These are phyloP conservation scores for Sporobolus alterniflorus DNA, from an alignment of 202 grass and related monocot species.

Conservation along the genomic window DNA sequence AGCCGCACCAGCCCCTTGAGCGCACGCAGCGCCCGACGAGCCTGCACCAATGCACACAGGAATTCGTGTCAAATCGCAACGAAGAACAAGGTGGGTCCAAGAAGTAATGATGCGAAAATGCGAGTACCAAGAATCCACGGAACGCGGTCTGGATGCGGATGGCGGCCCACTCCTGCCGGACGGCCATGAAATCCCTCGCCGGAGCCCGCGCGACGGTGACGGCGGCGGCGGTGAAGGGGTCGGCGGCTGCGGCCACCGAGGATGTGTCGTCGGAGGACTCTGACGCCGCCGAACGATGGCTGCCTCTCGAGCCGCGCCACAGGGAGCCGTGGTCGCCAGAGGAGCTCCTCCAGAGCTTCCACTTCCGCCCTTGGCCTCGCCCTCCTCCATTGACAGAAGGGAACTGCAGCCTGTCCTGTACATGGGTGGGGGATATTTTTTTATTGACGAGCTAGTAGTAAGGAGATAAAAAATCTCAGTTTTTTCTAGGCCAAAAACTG, in stretches of 20 bases:
- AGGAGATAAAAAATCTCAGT: neutral
- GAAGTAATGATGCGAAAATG: neutral
- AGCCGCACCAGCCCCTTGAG: conserved; percentile 88
- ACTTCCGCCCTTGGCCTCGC: conserved; percentile 62
- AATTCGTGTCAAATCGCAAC: neutral
- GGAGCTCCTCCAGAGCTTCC: conserved; percentile 89
- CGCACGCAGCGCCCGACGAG: conserved; percentile 70
- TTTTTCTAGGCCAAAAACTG: neutral
- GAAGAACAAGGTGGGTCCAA: neutral
- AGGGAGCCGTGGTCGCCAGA: conserved; percentile 63
- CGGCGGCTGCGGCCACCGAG: conserved; percentile 42
- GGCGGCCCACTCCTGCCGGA: conserved; percentile 84
- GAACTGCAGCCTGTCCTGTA: conserved; percentile 61
- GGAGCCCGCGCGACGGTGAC: conserved; percentile 79
- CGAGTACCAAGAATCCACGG: conserved; percentile 84
- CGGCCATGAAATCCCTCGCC: conserved; percentile 90
- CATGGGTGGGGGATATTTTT: too few species aligned
- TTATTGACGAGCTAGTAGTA: too few species aligned
- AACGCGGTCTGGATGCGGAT: conserved; percentile 98
- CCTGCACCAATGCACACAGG: conserved; percentile 38
- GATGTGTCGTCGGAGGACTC: conserved; percentile 80
- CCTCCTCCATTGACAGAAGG: conserved; percentile 19
- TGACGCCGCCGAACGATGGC: conserved; percentile 47
- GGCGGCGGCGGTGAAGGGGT: conserved; percentile 73
- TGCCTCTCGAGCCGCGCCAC: conserved; percentile 54